Base-by-base conservation (phyloP, 2,329 filamentous ascomycete genomes). In the Cladosporium sp. region DNA sequence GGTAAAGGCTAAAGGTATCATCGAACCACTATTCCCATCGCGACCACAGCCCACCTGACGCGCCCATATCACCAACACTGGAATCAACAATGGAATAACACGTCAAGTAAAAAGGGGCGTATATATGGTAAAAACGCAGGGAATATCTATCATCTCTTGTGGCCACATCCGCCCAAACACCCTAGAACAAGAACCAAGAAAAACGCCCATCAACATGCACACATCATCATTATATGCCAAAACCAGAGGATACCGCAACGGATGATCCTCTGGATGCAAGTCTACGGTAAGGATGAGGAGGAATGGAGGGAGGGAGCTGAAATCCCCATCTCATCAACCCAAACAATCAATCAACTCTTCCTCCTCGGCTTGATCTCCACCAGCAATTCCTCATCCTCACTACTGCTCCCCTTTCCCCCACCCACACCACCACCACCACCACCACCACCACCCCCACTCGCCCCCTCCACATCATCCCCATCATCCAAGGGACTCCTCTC, bases 301-400 rank as follows among this genome's bases (percentile, higher is more conserved):
- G 9, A 9, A 27, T 5, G 22, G 22, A 27, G 22, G 9, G 22
- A 27, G 22, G 9, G 22, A 27, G 22, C n/a, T n/a, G n/a, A n/a
- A n/a, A n/a, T n/a, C n/a, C n/a, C n/a, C 5, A 27, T 27, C 4
- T 27, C 4, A 9, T 27, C 22, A 9, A 36, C 32, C 13, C 32
- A 36, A 32, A 36, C 8, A n/a, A 36, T 36, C 32, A 15, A 36
- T 36, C 32, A 36, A 58, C 63, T 66, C 56, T 57, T 61, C 56
- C 63, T 53, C 56, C 61, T 52, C 29, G 59, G 55, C 57, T 58
- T 57, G 50, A 67, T 67, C 60, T 64, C 64, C 15, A 68, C 60
- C 51, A 66, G 45, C 41, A 58, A 27, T 37, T 48, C 61, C 32
- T 64, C 63, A 44, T 65, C 58, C 15, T 58, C 57, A 30, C 45